A percentile compares a stretch with the other conserved stretches of the same genome.
Evolutionary conservation across 371 early-diverging fungal genomes (phyloP).

Genomic region (Fennellomyces sp.): DNA sequence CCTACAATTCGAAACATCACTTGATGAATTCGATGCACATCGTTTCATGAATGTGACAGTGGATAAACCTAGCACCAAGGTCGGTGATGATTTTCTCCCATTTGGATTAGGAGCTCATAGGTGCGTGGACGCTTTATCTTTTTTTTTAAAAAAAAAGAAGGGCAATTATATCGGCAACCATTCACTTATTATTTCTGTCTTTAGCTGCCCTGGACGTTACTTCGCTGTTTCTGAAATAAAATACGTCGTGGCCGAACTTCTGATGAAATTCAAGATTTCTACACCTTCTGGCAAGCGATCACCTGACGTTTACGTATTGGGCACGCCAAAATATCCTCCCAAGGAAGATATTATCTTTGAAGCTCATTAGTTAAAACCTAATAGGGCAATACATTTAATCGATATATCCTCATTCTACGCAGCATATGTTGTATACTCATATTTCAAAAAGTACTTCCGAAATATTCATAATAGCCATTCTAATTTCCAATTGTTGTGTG

Average conservation of each 20-base stretch:
- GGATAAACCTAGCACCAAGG: constrained; percentile 16
- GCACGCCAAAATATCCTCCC: constrained; percentile 33
- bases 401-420: no score
- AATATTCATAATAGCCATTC: no score
- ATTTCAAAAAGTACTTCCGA: no score
- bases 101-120: constrained; percentile 13
- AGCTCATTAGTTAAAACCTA: no score
- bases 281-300: constrained; percentile 29
- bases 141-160: no score
- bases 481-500: no score
- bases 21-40: constrained; percentile 29
- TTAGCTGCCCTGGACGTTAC: constrained; percentile 55
- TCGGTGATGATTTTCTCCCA: neutral
- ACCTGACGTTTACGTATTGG: constrained; percentile 21
- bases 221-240: constrained; percentile 53
- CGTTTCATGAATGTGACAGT: constrained; percentile 12
- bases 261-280: constrained; percentile 22
- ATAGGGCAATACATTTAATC: no score
- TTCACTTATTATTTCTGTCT: no score
- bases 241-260: constrained; percentile 28
- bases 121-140: no score
- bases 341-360: constrained; percentile 21
- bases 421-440: no score
- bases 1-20: constrained; percentile 4
- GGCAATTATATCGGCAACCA: no score